phyloP scores from a whole-genome alignment of 352 stramenopile genomes.

The Globisporangium spiculum region DNA sequence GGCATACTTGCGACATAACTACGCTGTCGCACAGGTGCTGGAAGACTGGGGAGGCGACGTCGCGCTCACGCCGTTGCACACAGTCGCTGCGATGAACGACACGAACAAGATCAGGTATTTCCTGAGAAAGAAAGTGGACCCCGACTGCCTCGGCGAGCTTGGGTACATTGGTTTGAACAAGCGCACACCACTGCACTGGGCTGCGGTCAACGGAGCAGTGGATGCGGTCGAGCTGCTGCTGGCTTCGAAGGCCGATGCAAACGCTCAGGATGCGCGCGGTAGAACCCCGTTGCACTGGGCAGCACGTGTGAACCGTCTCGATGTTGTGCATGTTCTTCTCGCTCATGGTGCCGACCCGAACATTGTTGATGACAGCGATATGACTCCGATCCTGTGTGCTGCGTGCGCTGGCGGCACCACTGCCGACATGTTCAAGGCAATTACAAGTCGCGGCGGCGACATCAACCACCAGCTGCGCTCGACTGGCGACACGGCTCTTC shows the following conservation, averaged over 20 bases:
- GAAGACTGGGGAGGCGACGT: conserved; percentile 84
- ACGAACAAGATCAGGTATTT: conserved; percentile 53
- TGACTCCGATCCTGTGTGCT: conserved; percentile 76
- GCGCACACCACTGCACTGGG: conserved; percentile 77
- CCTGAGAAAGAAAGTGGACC: conserved; percentile 69
- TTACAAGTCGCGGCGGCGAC: conserved; percentile 58
- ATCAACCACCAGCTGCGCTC: conserved; percentile 73
- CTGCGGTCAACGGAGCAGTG: conserved; percentile 64
- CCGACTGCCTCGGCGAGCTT: conserved; percentile 73
- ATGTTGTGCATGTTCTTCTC: conserved; percentile 59
- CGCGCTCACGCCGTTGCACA: conserved; percentile 74
- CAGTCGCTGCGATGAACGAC: conserved; percentile 71
- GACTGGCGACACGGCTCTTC: conserved; percentile 69
- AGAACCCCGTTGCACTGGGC: conserved; percentile 77
- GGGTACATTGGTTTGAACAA: conserved; percentile 82
- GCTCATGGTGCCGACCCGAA: conserved; percentile 56
- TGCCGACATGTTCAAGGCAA: conserved; percentile 66
- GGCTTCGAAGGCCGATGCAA: conserved; percentile 52
- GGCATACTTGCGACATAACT: conserved; percentile 78
- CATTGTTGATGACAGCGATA: conserved; percentile 68
- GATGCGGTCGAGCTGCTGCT: conserved; percentile 59
- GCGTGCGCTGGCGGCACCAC: conserved; percentile 65
- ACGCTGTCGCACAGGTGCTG: conserved; percentile 71
- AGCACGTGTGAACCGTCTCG: conserved; percentile 68
- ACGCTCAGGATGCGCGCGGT: conserved; percentile 64